These are phyloP conservation scores for Magnusiomyces suaveolens DNA, from an alignment of 1,139 yeast genomes.

Conservation along the genomic window DNA sequence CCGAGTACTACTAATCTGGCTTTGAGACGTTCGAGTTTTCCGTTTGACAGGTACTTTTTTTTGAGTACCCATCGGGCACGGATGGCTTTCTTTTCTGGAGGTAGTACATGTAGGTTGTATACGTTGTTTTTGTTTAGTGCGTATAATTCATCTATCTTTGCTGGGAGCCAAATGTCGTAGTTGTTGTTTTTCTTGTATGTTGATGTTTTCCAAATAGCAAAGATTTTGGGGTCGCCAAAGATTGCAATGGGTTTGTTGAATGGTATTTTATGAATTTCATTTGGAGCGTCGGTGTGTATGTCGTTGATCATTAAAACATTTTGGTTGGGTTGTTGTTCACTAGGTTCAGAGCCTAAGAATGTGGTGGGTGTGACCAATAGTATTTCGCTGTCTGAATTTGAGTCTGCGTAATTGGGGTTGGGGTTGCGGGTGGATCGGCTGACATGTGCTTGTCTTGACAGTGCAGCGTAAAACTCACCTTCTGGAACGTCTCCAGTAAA, in stretches of 20 bases:
- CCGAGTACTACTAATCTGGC: conserved; percentile 16
- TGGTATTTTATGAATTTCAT: neutral
- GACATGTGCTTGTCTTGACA: neutral
- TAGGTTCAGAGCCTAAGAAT: neutral
- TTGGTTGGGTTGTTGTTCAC: neutral
- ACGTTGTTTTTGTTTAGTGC: neutral
- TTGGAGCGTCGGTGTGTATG: neutral
- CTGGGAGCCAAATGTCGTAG: neutral
- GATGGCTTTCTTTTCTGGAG: neutral
- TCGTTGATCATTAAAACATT: neutral
- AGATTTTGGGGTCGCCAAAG: neutral
- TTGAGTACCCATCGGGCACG: conserved; percentile 10
- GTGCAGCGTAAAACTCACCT: neutral
- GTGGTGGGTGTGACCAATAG: neutral
- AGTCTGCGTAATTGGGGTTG: neutral
- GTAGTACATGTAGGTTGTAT: neutral
- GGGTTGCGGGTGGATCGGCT: neutral
- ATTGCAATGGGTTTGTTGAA: neutral
- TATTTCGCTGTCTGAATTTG: neutral
- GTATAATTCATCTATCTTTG: neutral
- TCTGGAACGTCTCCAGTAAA: neutral
- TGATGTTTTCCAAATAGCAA: neutral
- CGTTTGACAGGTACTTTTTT: conserved; percentile 7
- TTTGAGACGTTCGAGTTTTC: conserved; percentile 11
- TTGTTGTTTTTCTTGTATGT: neutral